Evolutionary conservation across 495 filamentous ascomycete genomes (phyloP).

Genomic region (Cetradonia linearis): DNA sequence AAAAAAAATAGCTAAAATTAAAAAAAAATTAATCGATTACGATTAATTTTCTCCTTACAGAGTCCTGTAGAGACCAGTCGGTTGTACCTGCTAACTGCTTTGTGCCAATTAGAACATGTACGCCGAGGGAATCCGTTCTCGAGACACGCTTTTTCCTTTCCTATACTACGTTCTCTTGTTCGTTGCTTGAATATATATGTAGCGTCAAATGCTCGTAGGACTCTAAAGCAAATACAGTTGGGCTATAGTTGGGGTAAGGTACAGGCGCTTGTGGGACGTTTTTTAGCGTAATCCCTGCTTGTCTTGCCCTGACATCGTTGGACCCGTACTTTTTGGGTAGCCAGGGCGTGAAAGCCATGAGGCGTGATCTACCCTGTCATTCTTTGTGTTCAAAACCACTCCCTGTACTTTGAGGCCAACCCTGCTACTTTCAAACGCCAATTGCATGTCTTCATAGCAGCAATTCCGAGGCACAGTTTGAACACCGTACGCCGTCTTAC

Average conservation of each 20-base stretch:
- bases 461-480: not conserved
- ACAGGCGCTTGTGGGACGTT: constrained; percentile 1
- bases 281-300: constrained; percentile 4
- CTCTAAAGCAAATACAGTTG: not conserved
- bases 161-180: not conserved
- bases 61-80: too few relatives aligned
- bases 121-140: not conserved
- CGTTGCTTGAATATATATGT: not conserved
- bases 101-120: not conserved
- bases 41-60: too few relatives aligned
- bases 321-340: not conserved
- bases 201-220: not conserved
- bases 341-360: not conserved
- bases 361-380: not conserved
- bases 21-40: too few relatives aligned
- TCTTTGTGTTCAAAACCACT: not conserved
- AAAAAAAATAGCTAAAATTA: too few relatives aligned
- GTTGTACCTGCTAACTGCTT: not conserved
- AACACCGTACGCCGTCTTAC: not conserved
- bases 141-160: not conserved
- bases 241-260: not conserved
- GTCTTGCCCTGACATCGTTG: not conserved
- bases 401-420: not conserved
- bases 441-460: not conserved
- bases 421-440: not conserved